Percentiles rank a stretch among this genome's conserved stretches.
phyloP scores from a whole-genome alignment of 2,329 filamentous ascomycete species.

The Trichoderma sp. region DNA sequence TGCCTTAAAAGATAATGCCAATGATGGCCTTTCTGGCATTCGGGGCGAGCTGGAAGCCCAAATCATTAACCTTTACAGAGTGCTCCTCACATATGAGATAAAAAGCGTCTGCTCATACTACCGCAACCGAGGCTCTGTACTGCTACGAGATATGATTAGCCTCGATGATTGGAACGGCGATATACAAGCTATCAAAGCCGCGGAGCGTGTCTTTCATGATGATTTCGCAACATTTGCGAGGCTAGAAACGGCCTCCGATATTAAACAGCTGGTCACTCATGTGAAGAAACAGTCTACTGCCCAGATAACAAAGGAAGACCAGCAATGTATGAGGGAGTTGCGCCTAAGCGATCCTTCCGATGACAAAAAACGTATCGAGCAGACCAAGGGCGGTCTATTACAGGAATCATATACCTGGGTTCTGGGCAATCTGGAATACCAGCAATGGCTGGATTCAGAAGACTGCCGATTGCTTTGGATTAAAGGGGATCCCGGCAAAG shows the following conservation, averaged over 20 bases:
- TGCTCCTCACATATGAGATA: conserved; percentile 40
- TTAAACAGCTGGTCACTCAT: conserved; percentile 19
- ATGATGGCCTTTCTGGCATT: conserved; percentile 16
- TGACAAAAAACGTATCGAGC: conserved; percentile 36
- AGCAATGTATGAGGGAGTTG: conserved; percentile 26
- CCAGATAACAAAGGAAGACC: conserved; percentile 21
- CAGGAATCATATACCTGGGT: conserved; percentile 36
- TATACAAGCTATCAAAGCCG: conserved; percentile 28
- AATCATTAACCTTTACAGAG: conserved; percentile 38
- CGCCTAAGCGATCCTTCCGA: conserved; percentile 28
- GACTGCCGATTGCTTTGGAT: conserved; percentile 36
- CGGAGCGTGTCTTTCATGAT: conserved; percentile 26
- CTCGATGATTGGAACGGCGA: conserved; percentile 36
- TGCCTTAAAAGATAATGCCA: conserved; percentile 27
- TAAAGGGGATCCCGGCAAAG: conserved; percentile 40
- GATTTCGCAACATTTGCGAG: conserved; percentile 21
- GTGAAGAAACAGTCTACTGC: conserved; percentile 5
- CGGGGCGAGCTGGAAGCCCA: conserved; percentile 25
- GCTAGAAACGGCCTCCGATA: conserved; percentile 1
- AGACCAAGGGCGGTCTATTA: conserved; percentile 35
- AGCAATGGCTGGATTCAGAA: conserved; percentile 16
- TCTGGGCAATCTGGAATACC: conserved; percentile 29
- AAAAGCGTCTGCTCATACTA: conserved; percentile 40
- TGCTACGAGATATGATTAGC: conserved; percentile 31
- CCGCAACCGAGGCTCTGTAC: conserved; percentile 28